Percentiles rank a stretch among this genome's conserved stretches.
These are phyloP conservation scores for Triticum timopheevii DNA, from an alignment of 176 grass and related monocot genomes.

Conservation along the genomic window DNA sequence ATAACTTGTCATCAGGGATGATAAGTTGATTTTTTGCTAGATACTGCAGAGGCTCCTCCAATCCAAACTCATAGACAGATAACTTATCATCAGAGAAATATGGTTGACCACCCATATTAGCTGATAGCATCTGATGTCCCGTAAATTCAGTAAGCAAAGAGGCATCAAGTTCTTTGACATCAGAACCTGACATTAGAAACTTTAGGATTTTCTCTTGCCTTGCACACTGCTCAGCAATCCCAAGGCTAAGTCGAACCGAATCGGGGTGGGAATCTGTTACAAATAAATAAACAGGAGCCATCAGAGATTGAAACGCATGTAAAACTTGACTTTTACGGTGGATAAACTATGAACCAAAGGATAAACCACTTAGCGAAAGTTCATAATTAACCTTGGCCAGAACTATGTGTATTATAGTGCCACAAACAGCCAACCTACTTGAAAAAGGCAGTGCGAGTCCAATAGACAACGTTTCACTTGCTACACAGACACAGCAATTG, in stretches of 20 bases:
- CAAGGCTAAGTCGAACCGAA: constrained; percentile 59
- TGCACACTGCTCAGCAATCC: constrained; percentile 63
- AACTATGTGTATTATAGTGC: background rate
- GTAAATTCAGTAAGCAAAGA: constrained; percentile 59
- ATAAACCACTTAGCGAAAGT: background rate
- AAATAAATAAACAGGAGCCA: background rate
- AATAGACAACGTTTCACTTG: background rate
- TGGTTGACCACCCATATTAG: constrained; percentile 37
- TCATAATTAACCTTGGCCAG: background rate
- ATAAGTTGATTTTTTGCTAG: constrained; percentile 38
- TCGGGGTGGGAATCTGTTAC: constrained; percentile 62
- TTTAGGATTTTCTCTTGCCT: constrained; percentile 74
- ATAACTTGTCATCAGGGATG: constrained; percentile 47
- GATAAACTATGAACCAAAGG: background rate
- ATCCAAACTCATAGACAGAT: constrained; percentile 46
- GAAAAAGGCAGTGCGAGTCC: background rate
- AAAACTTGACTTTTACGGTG: background rate
- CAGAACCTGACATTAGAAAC: constrained; percentile 66
- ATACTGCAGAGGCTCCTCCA: constrained; percentile 41
- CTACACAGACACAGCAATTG: background rate
- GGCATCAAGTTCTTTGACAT: constrained; percentile 38
- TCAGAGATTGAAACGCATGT: background rate
- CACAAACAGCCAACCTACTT: background rate
- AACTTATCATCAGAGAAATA: constrained; percentile 42
- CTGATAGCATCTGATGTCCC: constrained; percentile 35